Percentiles rank a stretch among this genome's conserved stretches.
Conservation (phyloP, 2,329 filamentous ascomycete genomes). For the Ascochyta lentis region DNA sequence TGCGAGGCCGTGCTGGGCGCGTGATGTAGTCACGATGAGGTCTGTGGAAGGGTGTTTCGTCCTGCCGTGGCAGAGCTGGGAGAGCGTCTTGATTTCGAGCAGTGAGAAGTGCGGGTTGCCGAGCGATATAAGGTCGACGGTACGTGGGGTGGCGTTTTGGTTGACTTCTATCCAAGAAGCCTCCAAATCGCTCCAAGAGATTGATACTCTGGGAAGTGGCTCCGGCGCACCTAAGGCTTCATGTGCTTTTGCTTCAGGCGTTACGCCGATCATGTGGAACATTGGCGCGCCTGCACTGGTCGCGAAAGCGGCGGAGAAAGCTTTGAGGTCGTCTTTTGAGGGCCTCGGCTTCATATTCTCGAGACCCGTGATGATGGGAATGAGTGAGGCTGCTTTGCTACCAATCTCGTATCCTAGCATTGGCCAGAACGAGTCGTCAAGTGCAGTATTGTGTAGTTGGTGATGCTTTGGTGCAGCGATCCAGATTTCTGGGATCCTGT, state of each 20-base stretch:
- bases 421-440: slow-evolving; percentile 50
- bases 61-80: slow-evolving; percentile 35
- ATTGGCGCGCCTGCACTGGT: slow-evolving; percentile 53
- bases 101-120: slow-evolving; percentile 57
- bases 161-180: background rate
- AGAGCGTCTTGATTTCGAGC: slow-evolving; percentile 46
- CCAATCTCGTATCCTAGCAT: slow-evolving; percentile 52
- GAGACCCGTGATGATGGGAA: slow-evolving; percentile 50
- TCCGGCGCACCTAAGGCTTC: background rate
- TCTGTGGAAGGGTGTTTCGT: slow-evolving; percentile 20
- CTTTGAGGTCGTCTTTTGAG: slow-evolving; percentile 48
- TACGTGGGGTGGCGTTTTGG: background rate
- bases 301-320: slow-evolving; percentile 55
- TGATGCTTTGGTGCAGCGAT: background rate
- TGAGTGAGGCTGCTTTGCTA: slow-evolving; percentile 31
- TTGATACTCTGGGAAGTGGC: background rate
- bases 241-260: slow-evolving; percentile 44
- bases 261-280: slow-evolving; percentile 54
- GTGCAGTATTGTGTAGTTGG: background rate
- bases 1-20: slow-evolving; percentile 26
- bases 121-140: slow-evolving; percentile 51
- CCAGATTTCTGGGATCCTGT: slow-evolving; percentile 21
- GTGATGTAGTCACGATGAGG: slow-evolving; percentile 22
- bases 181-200: slow-evolving; percentile 1
- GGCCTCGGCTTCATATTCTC: slow-evolving; percentile 19